Base-by-base conservation (phyloP, 1,139 yeast genomes). In the Kodamaea fungicola region DNA sequence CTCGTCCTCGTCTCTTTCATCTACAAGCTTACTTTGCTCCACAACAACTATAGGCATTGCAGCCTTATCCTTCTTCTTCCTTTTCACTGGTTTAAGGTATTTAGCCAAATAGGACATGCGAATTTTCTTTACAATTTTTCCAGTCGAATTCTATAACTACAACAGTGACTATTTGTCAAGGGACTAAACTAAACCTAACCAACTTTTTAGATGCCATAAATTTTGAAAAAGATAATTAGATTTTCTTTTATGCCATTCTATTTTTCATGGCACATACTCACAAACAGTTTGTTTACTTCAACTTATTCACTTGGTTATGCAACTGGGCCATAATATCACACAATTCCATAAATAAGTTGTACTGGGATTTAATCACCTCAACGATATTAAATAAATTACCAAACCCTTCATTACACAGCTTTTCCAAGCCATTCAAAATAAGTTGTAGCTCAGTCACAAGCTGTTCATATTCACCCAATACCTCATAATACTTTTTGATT, bases 271-370 rank as follows among this genome's bases (percentile, higher is more conserved):
- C n/a, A n/a, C n/a, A n/a, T n/a, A n/a, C n/a, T n/a, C n/a, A n/a
- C n/a, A n/a, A n/a, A n/a, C n/a, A n/a, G n/a, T n/a, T 16, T 16
- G 19, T 5, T 16, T 25, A 43, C 39, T 41, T 45, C 34, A 40
- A 31, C 22, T 44, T 33, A 31, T 33, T 40, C 22, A 83, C 82
- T 40, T 79, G 80, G 49, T 83, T 89, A 61, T 92, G 97, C 37
- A 88, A 64, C 52, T 85, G 95, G 2, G 97, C 97, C 53, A 90
- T 82, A 26, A 81, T 76, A 60, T 89, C 95, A 41, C 96, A 90
- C 36, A 89, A 71, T 51, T 89, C 95, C 90, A 92, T 86, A 61
- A 90, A 90, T 45, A 90, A 69, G 39, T 74, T 71, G 59, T 88
- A 88, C 62, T 90, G 97, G 49, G 84, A 88, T 48, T 82, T 80